Evolutionary conservation across 2,329 filamentous ascomycete genomes (phyloP), one percentile per base, ranked within the genome.

Genomic region (Nemania abortiva): DNA sequence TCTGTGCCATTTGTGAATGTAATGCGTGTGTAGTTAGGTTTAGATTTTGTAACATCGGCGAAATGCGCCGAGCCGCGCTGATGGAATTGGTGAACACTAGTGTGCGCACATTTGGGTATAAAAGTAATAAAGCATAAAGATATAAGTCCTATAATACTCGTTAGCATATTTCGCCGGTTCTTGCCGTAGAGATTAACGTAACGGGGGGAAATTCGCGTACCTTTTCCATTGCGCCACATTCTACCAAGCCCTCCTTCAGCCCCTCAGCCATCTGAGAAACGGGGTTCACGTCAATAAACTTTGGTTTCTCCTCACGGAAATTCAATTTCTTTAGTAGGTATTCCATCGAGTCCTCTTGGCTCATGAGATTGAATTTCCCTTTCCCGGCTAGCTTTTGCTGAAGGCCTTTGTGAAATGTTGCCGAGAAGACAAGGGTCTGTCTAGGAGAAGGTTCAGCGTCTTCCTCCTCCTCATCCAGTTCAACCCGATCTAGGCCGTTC

Each of bases 61-160:
- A 90, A 13, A 99, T 85, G 45, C 96, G 93, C 53, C 94, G 91
- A 60, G 97, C 95, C 2, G 95, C 92, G 61, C 92, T 93, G 79
- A 99, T 98, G 53, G 95, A 97, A 82, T 99, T 99, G 31, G 95
- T 94, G 80, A 99, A 99, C 56, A 99, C 90, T 2, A 99, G 85
- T 0, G 93, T 94, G 37, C 95, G 92, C 45, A 91, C 88, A 56
- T 91, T 91, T 1, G 93, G 90, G 77, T 97, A 92, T 65, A 97
- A 89, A 2, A 98, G 86, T 0, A 98, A 86, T 9, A 97, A 85
- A 0, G 94, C 88, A 81, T 99, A 99, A 49, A 98, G 90, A 73
- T 95, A 98, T 10, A 99, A 89, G 80, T 99, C 96, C 88, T 92
- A 31, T 15, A 10, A 29, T 1, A 18, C 22, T n/a, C 15, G 24